A percentile compares a stretch with the other conserved stretches of the same genome.
Evolutionary conservation across 768 basidiomycete species (phyloP).

Genomic region (Rhodotorula diobovata): DNA sequence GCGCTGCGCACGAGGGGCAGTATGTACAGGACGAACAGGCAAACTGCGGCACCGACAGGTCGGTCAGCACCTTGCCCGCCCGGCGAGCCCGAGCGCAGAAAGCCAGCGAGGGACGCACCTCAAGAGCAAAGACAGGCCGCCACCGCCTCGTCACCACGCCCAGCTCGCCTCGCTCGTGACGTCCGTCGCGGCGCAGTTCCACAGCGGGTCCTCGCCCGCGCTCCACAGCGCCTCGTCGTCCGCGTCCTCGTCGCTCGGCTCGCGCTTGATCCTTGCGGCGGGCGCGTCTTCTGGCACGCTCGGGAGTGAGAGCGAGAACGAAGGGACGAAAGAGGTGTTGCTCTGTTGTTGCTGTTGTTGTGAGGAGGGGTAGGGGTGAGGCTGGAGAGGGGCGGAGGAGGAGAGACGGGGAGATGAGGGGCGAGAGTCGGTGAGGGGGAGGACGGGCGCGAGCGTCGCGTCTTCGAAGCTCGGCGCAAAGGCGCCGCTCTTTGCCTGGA

Average conservation of each 20-base stretch:
- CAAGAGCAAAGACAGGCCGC: too few relatives aligned
- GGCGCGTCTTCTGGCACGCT: not conserved
- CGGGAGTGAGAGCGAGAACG: not conserved
- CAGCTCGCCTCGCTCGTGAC: conserved; percentile 20
- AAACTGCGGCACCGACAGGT: too few relatives aligned
- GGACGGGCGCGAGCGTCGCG: not conserved
- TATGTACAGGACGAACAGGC: too few relatives aligned
- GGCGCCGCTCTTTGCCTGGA: not conserved
- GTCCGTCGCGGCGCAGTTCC: conserved; percentile 4
- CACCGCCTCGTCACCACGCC: not conserved
- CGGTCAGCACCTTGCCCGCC: too few relatives aligned
- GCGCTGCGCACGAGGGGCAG: too few relatives aligned
- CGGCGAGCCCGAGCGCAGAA: too few relatives aligned
- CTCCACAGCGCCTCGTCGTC: conserved; percentile 4
- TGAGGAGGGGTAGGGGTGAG: not conserved
- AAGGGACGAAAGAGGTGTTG: not conserved
- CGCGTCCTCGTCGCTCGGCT: not conserved
- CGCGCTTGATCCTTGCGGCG: not conserved
- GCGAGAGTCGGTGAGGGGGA: not conserved
- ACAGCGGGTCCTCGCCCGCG: conserved; percentile 9
- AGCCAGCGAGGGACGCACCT: too few relatives aligned
- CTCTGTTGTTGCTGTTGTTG: not conserved
- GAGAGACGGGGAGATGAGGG: not conserved
- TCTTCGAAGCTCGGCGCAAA: not conserved
- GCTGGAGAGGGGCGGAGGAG: too few relatives aligned